Percentiles rank a stretch among this genome's conserved stretches.
Evolutionary conservation across 73 alveolate genomes (phyloP).

Genomic region (Symbiodinium natans): DNA sequence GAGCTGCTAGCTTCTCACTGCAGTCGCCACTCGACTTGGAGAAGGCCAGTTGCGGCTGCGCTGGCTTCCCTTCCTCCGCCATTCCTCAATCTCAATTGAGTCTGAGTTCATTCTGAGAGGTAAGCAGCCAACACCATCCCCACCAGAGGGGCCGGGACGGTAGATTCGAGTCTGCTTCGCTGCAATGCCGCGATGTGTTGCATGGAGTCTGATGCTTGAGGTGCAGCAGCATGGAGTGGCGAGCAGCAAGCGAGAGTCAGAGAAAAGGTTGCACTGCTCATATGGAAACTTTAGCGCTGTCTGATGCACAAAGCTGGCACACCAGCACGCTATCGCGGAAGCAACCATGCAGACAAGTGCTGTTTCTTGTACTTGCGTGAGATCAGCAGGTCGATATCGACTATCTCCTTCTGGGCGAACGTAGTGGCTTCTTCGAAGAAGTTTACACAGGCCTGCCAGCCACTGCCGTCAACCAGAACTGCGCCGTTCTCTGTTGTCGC

Average conservation of each 20-base stretch:
- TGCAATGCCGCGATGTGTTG: no score
- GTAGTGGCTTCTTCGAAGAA: conserved; percentile 64
- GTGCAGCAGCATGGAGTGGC: conserved; percentile 23
- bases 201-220: no score
- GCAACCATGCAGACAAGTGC: neutral
- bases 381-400: conserved; percentile 79
- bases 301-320: neutral
- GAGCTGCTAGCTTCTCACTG: conserved; percentile 8
- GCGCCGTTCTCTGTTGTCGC: no score
- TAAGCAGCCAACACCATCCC: neutral
- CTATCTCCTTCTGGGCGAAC: conserved; percentile 37
- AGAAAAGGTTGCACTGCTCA: neutral
- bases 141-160: neutral
- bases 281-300: neutral
- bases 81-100: no score
- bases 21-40: neutral
- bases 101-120: no score
- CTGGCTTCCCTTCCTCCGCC: no score
- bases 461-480: no score
- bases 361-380: neutral
- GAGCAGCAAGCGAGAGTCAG: neutral
- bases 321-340: neutral
- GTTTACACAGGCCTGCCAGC: neutral
- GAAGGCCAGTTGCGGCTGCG: no score
- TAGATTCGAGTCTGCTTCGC: no score